Evolutionary conservation across 306 rosid genomes (phyloP).

Genomic region (Cajanus cajan): DNA sequence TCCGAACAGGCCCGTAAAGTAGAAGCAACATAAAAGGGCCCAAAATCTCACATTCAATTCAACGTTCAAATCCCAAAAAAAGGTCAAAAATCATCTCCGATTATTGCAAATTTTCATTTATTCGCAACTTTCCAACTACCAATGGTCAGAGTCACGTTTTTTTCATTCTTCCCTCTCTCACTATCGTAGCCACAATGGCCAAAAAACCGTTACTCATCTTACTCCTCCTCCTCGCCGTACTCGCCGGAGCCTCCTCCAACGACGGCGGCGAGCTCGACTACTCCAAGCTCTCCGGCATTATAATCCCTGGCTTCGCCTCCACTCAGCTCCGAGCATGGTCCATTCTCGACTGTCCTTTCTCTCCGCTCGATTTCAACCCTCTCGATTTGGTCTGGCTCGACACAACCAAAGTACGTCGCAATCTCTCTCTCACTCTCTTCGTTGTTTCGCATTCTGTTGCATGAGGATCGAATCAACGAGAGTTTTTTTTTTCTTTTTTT

Average conservation of each 20-base stretch:
- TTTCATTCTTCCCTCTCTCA: background rate
- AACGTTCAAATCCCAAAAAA: background rate
- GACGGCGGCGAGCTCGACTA: slow-evolving; percentile 57
- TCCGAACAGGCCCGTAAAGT: background rate
- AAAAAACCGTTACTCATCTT: slow-evolving; percentile 29
- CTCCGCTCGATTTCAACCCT: slow-evolving; percentile 98
- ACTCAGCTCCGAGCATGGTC: slow-evolving; percentile 99
- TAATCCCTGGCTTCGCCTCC: slow-evolving; percentile 96
- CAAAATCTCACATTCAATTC: background rate
- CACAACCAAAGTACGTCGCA: slow-evolving; percentile 64
- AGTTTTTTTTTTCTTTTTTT: background rate
- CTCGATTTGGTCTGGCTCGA: slow-evolving; percentile 99
- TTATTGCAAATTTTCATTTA: background rate
- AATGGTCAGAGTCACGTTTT: slow-evolving; percentile 1
- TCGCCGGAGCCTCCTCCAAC: background rate
- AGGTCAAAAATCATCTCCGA: background rate
- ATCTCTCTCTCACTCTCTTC: background rate
- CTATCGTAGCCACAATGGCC: slow-evolving; percentile 9
- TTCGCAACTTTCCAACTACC: background rate
- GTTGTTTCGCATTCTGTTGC: background rate
- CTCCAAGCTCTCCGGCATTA: slow-evolving; percentile 87
- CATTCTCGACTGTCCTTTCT: slow-evolving; percentile 88
- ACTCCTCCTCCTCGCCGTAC: slow-evolving; percentile 25
- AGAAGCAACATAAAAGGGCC: background rate
- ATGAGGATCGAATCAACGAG: background rate